Base-by-base conservation (phyloP, 768 basidiomycete genomes). In the Lentinula raphanica region DNA sequence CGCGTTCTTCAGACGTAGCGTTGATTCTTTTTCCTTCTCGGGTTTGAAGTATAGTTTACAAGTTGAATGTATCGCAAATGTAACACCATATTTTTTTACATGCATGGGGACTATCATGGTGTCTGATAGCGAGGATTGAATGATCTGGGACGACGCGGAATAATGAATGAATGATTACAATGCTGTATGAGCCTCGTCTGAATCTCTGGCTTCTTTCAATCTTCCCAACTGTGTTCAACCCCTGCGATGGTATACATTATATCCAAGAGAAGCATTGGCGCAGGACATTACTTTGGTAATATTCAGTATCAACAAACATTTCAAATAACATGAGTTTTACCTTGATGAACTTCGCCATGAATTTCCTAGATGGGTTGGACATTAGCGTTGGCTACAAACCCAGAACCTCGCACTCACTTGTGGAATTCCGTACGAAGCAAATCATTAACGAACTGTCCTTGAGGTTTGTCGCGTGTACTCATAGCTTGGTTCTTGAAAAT, bases 401-500 rank as follows among this genome's bases (percentile, higher is more conserved):
- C n/a, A n/a, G n/a, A n/a, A n/a, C n/a, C 17, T 25, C 1, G 82
- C 28, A 53, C 88, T 59, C 59, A 92, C 91, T 87, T 92, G 76
- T 95, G 93, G 69, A 95, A 96, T 67, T 94, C 91, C 53, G 94
- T 95, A 69, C 96, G 81, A 60, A 98, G 72, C 50, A 98, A 77
- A 72, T 98, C 97, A 68, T 99, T 98, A 61, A 98, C 94, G 67
- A 98, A 98, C 58, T 90, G 87, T 12, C 87, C 86, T 64, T 81
- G 79, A 2, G 77, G 72, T 68, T 86, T 40, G n/a, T 39, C 17
- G 5, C 38, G 13, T 39, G 17, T 39, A 39, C 13, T 39, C 38
- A 39, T 39, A 39, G 38, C n/a, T 72, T 99, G 97, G 70, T 98
- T 98, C 77, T 98, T 98, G 84, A 98, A 98, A 67, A 98, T 94